Conservation (phyloP, 768 basidiomycete species). For the Rhizopogon salebrosus region DNA sequence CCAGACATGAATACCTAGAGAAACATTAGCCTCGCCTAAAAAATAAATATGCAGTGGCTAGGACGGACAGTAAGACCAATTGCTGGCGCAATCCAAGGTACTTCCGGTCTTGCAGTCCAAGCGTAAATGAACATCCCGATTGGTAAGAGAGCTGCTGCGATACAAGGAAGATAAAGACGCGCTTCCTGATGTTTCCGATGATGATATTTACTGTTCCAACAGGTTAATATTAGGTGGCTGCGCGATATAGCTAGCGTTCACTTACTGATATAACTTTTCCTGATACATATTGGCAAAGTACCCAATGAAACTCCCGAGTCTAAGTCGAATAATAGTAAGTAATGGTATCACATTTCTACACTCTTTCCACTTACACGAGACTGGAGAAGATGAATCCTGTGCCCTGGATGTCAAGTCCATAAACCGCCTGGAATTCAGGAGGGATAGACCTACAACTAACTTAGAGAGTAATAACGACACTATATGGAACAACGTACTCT, state of each 20-base stretch:
- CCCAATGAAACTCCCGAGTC: conserved; percentile 46
- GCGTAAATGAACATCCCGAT: conserved; percentile 65
- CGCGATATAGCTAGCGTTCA: not conserved
- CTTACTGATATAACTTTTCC: conserved; percentile 40
- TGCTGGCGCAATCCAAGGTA: conserved; percentile 48
- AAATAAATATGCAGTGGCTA: not conserved
- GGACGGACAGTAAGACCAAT: conserved; percentile 3
- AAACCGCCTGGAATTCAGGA: conserved; percentile 46
- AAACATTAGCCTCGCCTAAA: not conserved
- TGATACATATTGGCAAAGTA: conserved; percentile 37
- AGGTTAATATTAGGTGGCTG: not conserved
- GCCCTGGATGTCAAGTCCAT: conserved; percentile 54
- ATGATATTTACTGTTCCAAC: conserved; percentile 4
- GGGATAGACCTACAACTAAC: conserved; percentile 37
- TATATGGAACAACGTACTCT: conserved; percentile 29
- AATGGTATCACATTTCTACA: not conserved
- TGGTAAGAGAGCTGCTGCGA: conserved; percentile 45
- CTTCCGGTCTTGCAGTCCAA: conserved; percentile 46
- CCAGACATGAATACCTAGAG: conserved; percentile 39
- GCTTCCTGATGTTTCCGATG: conserved; percentile 40
- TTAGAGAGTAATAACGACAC: not conserved
- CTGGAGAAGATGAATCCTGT: conserved; percentile 53
- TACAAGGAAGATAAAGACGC: conserved; percentile 48
- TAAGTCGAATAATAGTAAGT: conserved; percentile 16
- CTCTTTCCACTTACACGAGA: conserved; percentile 35